Evolutionary conservation across 768 basidiomycete genomes (phyloP).

Genomic region (Suillus subalutaceus): DNA sequence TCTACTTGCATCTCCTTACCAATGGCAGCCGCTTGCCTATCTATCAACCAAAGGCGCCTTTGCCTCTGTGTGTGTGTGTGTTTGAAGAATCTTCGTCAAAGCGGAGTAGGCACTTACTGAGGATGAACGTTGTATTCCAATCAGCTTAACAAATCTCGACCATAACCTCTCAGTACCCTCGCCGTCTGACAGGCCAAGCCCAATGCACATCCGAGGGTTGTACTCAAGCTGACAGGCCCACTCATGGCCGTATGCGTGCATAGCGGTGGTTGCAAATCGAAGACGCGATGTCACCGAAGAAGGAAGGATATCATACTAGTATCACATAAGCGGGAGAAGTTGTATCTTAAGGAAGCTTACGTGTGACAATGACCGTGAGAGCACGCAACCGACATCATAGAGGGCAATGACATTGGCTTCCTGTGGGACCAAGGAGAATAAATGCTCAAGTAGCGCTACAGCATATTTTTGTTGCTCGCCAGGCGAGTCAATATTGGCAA

Average conservation of each 20-base stretch:
- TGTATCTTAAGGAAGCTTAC: background rate
- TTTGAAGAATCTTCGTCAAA: too few species aligned
- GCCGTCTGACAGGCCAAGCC: too few species aligned
- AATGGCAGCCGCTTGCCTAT: conserved; percentile 32
- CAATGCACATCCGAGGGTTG: background rate
- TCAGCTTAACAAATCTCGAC: too few species aligned
- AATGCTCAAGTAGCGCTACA: conserved; percentile 35
- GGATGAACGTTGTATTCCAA: too few species aligned
- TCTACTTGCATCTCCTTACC: conserved; percentile 26
- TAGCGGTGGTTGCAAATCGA: conserved; percentile 35
- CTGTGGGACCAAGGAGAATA: conserved; percentile 33
- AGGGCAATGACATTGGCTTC: background rate
- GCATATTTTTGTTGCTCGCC: conserved; percentile 43
- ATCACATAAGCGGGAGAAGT: conserved; percentile 12
- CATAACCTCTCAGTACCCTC: too few species aligned
- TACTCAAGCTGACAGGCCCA: conserved; percentile 30
- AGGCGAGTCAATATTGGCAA: conserved; percentile 20
- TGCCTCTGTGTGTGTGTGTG: conserved; percentile 18
- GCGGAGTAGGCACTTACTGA: too few species aligned
- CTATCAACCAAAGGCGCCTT: conserved; percentile 35
- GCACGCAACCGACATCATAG: background rate
- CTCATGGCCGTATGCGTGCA: conserved; percentile 45
- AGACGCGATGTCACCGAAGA: conserved; percentile 23
- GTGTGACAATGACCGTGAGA: background rate
- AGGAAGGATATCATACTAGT: background rate